These are phyloP conservation scores for Exserohilum turcica DNA, from an alignment of 2,329 filamentous ascomycete genomes.

Conservation along the genomic window DNA sequence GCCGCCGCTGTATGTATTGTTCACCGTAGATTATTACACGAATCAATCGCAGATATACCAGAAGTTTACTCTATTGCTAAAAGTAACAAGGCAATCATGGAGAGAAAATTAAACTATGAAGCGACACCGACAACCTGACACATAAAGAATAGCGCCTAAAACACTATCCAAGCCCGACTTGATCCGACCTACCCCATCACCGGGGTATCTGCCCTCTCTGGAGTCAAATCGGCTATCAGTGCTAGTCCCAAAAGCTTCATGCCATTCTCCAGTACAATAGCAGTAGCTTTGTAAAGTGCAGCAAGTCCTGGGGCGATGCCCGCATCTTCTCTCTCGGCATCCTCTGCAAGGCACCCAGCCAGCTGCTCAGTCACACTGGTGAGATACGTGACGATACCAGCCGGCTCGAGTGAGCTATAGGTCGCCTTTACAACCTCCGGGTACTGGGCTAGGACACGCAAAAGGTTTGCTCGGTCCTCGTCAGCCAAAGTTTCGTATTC, in stretches of 20 bases:
- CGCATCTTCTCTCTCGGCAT: slow-evolving; percentile 10
- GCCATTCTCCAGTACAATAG: slow-evolving; percentile 38
- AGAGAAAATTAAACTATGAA: too few relatives aligned
- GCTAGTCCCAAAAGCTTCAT: slow-evolving; percentile 37
- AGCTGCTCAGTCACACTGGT: slow-evolving; percentile 33
- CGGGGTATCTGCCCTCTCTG: slow-evolving; percentile 35
- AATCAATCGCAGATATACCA: too few relatives aligned
- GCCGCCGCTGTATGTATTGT: too few relatives aligned
- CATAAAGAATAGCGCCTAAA: too few relatives aligned
- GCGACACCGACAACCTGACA: too few relatives aligned
- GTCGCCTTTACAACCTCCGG: slow-evolving; percentile 35
- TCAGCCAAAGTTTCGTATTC: slow-evolving; percentile 31
- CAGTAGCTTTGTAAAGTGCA: slow-evolving; percentile 34
- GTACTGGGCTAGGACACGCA: slow-evolving; percentile 39
- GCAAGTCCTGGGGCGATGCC: slow-evolving; percentile 24
- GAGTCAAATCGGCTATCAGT: slow-evolving; percentile 17
- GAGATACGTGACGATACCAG: slow-evolving; percentile 37
- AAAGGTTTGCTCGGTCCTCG: slow-evolving; percentile 33
- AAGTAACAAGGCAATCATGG: too few relatives aligned
- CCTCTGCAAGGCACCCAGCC: slow-evolving; percentile 27
- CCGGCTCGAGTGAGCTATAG: slow-evolving; percentile 36
- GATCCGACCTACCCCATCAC: slow-evolving; percentile 6
- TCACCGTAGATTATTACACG: too few relatives aligned
- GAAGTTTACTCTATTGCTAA: too few relatives aligned
- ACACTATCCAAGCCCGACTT: background rate